Base-by-base conservation (phyloP, 306 rosid genomes). In the Prinsepia uniflora region DNA sequence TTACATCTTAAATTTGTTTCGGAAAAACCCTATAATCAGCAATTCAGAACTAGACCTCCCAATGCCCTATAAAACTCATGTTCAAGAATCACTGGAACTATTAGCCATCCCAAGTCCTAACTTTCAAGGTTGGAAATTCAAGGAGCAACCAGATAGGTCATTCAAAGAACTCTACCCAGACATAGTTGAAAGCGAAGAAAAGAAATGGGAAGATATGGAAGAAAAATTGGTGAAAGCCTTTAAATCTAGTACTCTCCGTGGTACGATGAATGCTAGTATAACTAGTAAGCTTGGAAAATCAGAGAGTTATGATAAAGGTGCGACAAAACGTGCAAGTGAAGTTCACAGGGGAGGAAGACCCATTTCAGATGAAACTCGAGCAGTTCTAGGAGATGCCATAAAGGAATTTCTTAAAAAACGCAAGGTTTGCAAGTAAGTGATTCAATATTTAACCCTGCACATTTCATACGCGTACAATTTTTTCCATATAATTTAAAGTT, bases 341-440 rank as follows among this genome's bases (percentile, higher is more conserved):
- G 75, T 63, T 20, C 73, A 79, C 64, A 62, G 68, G 41, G 82
- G 77, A 70, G 83, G 58, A 60, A 89, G 68, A 84, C 78, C 87
- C 80, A 86, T 91, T 86, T 85, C 99, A 72, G 88, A 80, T 82
- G 97, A 89, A 73, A 85, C 91, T 63, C 86, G 82, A 75, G 89
- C 82, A 73, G 92, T 87, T 79, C 84, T 94, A 54, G 84, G 54
- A n/a, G 68, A 55, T 63, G 75, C 68, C 47, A 68, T 79, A 57
- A 76, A 87, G 67, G 82, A 82, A 75, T 97, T 86, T 64, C 86
- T 94, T 73, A 91, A 87, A 68, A 79, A 72, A 41, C 84, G 86
- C 82, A 82, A 85, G 76, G 97, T 94, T 81, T 94, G 99, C 96
- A 94, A 94, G 97, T 94, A 83, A 4, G 68, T 11, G 46, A 50